These are phyloP conservation scores for Cutaneotrichosporon curvatum DNA, from an alignment of 1,284 basidiomycete species.

Conservation along the genomic window DNA sequence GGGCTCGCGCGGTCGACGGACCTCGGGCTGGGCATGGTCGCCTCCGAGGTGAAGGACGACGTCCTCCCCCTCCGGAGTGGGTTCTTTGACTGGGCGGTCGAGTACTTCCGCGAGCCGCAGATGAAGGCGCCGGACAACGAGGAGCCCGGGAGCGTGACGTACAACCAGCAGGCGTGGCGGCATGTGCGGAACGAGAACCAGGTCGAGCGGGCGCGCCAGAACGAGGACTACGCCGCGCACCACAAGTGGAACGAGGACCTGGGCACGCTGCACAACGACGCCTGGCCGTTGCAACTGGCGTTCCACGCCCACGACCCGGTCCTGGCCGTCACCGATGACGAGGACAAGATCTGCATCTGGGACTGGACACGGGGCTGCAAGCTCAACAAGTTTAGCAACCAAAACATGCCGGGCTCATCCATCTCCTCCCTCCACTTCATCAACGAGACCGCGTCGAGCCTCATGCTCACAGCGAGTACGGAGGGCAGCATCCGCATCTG, in stretches of 20 bases:
- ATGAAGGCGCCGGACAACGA: constrained; percentile 96
- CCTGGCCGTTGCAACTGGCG: constrained; percentile 67
- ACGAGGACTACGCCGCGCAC: constrained; percentile 65
- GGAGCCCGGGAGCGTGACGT: constrained; percentile 86
- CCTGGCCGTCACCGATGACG: constrained; percentile 76
- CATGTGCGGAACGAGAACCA: constrained; percentile 83
- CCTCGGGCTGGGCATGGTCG: constrained; percentile 46
- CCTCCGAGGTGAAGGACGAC: constrained; percentile 49
- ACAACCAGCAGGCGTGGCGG: constrained; percentile 94
- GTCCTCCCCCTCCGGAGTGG: constrained; percentile 78
- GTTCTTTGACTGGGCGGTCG: constrained; percentile 93
- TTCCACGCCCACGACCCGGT: constrained; percentile 93
- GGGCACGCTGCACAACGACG: constrained; percentile 62
- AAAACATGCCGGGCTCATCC: constrained; percentile 70
- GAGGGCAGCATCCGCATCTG: constrained; percentile 89
- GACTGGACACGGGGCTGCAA: constrained; percentile 82
- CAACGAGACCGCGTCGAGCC: constrained; percentile 89
- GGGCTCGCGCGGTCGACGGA: constrained; percentile 37
- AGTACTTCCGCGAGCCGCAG: constrained; percentile 97
- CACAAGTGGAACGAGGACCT: constrained; percentile 75
- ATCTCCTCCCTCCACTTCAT: constrained; percentile 90
- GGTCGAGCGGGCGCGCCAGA: constrained; percentile 54
- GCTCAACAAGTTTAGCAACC: constrained; percentile 79
- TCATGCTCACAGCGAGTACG: constrained; percentile 80
- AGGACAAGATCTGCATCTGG: constrained; percentile 84